Conservation (phyloP, 345 rosid species). For the Cardamine occulta region DNA sequence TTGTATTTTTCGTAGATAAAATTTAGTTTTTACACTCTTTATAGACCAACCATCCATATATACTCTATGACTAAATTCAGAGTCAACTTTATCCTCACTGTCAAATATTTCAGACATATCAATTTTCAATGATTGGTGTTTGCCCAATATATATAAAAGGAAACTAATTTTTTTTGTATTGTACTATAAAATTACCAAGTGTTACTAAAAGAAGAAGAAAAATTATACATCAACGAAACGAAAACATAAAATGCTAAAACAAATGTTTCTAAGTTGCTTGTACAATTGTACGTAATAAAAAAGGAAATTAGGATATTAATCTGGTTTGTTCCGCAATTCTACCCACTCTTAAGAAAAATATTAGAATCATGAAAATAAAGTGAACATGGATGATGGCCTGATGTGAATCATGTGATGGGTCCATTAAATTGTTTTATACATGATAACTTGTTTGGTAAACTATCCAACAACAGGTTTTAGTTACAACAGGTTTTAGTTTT, state of each 20-base stretch:
- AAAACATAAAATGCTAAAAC: constrained; percentile 20
- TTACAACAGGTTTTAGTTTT: neutral
- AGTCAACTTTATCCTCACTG: constrained; percentile 8
- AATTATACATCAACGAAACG: neutral
- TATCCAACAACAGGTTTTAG: neutral
- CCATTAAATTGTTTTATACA: constrained; percentile 20
- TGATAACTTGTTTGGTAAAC: constrained; percentile 26
- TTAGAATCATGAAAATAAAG: constrained; percentile 13
- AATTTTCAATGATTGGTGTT: constrained; percentile 22
- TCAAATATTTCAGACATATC: neutral
- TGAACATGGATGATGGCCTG: constrained; percentile 28
- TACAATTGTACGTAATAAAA: neutral
- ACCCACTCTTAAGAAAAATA: constrained; percentile 21
- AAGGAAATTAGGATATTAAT: constrained; percentile 1
- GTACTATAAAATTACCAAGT: neutral
- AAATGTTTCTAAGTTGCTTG: neutral
- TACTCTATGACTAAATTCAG: neutral
- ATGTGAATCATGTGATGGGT: constrained; percentile 31
- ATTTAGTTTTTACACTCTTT: neutral
- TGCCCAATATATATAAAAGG: neutral
- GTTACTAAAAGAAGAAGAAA: neutral
- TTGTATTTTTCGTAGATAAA: neutral
- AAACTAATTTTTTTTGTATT: neutral
- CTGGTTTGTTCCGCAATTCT: constrained; percentile 1
- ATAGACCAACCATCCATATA: neutral